These are phyloP conservation scores for Ligustrum vulgare DNA, from an alignment of 257 asterid species.

Conservation along the genomic window DNA sequence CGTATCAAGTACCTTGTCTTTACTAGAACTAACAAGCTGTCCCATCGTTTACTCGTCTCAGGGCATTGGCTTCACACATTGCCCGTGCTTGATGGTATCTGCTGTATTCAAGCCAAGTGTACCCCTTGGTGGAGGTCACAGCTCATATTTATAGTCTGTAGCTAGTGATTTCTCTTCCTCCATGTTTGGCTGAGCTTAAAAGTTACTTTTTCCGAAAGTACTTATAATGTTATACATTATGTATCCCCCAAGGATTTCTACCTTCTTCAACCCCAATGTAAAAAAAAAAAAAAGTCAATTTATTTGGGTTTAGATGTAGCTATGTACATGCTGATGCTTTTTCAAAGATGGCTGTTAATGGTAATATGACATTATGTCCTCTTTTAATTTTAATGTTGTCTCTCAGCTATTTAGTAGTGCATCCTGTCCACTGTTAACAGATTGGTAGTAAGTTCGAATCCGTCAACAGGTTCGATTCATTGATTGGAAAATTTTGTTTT, in stretches of 20 bases:
- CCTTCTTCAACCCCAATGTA: no score
- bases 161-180: not conserved
- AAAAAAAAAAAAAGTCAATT: no score
- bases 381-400: no score
- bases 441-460: no score
- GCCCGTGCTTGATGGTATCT: slow-evolving; percentile 57
- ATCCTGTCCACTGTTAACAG: no score
- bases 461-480: no score
- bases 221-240: no score
- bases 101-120: slow-evolving; percentile 65
- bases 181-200: not conserved
- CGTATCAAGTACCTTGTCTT: not conserved
- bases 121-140: slow-evolving; percentile 77
- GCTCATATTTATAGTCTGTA: slow-evolving; percentile 48
- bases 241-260: no score
- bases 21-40: slow-evolving; percentile 18
- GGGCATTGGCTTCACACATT: slow-evolving; percentile 61
- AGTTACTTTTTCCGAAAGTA: not conserved
- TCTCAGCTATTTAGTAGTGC: no score
- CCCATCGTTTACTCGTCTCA: slow-evolving; percentile 29
- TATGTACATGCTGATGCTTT: not conserved
- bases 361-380: no score
- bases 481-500: no score
- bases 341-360: no score
- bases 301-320: not conserved